These are phyloP conservation scores for Chrysanthemum lavandulifolium DNA, from an alignment of 129 eudicot species.

Conservation along the genomic window DNA sequence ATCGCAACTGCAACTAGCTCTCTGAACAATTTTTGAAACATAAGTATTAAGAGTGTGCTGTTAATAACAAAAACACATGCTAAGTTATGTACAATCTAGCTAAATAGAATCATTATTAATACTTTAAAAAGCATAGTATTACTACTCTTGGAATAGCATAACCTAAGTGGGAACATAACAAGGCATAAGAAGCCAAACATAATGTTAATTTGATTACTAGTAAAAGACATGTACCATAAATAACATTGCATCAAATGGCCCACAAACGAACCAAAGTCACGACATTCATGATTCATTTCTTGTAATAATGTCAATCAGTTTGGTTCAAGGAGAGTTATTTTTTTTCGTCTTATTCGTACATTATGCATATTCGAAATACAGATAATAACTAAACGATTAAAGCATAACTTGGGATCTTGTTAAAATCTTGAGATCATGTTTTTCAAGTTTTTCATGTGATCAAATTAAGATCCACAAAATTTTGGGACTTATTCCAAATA, in stretches of 20 bases:
- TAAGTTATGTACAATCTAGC: no score
- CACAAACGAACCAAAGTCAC: slow-evolving; percentile 17
- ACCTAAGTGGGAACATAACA: slow-evolving; percentile 2
- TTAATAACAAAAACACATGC: no score
- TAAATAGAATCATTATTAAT: no score
- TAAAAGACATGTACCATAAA: slow-evolving; percentile 14
- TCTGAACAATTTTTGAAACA: no score
- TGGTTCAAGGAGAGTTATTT: background rate
- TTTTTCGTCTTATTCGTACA: background rate
- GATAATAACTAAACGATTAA: background rate
- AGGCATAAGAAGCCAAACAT: slow-evolving; percentile 17
- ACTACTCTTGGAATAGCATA: background rate
- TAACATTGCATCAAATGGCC: slow-evolving; percentile 8
- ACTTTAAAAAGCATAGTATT: background rate
- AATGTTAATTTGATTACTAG: background rate
- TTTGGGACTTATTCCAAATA: background rate
- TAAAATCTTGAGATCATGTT: background rate
- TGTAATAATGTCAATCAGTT: slow-evolving; percentile 13
- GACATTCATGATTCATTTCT: slow-evolving; percentile 14
- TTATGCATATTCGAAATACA: background rate
- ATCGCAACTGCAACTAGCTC: no score
- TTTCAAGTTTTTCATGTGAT: background rate
- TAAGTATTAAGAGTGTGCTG: no score
- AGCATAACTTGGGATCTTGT: no score
- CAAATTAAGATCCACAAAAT: background rate